These are phyloP conservation scores for Fusarium anthophilum DNA, from an alignment of 2,329 filamentous ascomycete species.

Conservation along the genomic window DNA sequence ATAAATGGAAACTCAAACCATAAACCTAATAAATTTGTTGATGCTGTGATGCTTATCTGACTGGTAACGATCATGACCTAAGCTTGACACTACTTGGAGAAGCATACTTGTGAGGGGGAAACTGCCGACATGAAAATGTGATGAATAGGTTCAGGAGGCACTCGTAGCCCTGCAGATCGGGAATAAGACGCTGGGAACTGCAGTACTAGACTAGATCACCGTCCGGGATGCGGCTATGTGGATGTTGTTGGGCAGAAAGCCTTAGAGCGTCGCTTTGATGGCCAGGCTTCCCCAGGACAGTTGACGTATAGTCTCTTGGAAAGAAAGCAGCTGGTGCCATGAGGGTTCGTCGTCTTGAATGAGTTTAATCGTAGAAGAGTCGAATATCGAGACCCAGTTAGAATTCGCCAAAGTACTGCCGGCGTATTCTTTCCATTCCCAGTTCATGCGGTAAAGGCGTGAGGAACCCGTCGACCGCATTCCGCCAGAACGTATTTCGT, in stretches of 20 bases:
- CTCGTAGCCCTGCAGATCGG: rapidly evolving
- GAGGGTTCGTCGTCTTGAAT: background rate
- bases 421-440: conserved; percentile 32
- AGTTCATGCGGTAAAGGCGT: conserved; percentile 15
- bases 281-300: conserved; percentile 10
- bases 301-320: conserved; percentile 51
- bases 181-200: too few relatives aligned
- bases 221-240: background rate
- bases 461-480: conserved; percentile 30
- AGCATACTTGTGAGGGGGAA: background rate
- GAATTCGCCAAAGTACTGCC: conserved; percentile 25
- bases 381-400: background rate
- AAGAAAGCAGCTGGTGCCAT: background rate
- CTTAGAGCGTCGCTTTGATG: background rate
- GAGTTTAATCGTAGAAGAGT: background rate
- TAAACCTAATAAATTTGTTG: too few relatives aligned
- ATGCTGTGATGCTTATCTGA: too few relatives aligned
- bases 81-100: background rate
- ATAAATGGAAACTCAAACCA: too few relatives aligned
- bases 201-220: rapidly evolving
- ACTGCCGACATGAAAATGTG: background rate
- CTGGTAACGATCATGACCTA: background rate
- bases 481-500: conserved; percentile 30
- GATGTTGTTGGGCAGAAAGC: background rate
- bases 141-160: background rate